These are phyloP conservation scores for Debaryomycetaceae sp. DNA, from an alignment of 1,139 yeast species.

Conservation along the genomic window DNA sequence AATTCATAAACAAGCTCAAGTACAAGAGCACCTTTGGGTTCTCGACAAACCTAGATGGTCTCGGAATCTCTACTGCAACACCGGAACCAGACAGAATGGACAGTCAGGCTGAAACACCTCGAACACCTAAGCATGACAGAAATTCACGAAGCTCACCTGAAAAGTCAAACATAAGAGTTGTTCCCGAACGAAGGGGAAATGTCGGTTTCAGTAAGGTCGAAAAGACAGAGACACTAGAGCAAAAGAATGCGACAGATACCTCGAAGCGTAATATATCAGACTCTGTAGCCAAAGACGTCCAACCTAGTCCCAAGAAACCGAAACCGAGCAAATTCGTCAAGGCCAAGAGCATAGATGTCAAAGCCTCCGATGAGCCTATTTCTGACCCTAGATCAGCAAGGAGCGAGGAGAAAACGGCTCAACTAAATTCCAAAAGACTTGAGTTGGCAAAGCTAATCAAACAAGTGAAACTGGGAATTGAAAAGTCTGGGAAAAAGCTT, in stretches of 20 bases:
- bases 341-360: neutral
- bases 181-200: neutral
- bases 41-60: conserved; percentile 14
- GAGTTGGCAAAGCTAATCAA: conserved; percentile 31
- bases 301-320: neutral
- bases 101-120: neutral
- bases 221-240: neutral
- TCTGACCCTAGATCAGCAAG: conserved; percentile 8
- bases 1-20: conserved; percentile 16
- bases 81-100: neutral
- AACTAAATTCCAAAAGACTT: conserved; percentile 18
- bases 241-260: neutral
- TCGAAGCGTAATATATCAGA: neutral
- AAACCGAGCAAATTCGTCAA: neutral
- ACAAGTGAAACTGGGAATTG: conserved; percentile 21
- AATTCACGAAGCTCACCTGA: neutral
- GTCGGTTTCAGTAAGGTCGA: neutral
- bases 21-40: conserved; percentile 10
- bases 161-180: neutral
- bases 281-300: neutral
- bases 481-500: conserved; percentile 19
- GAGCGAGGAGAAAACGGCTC: conserved; percentile 15
- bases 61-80: conserved; percentile 17
- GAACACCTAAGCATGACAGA: neutral
- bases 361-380: neutral